Conservation (phyloP, 805 yeast species). For the Kregervanrija pseudodelftensis region DNA sequence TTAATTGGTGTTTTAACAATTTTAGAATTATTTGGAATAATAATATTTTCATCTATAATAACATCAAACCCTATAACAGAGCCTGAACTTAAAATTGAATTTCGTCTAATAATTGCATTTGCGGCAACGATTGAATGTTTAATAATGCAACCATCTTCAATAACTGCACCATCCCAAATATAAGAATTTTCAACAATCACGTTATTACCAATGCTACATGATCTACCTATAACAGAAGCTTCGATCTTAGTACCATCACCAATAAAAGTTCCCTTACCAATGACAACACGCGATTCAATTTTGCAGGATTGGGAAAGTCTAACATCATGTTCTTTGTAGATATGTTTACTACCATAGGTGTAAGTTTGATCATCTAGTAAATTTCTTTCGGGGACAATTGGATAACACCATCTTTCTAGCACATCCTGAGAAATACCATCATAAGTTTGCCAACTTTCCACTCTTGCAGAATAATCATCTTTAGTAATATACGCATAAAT, state of each 20-base stretch:
- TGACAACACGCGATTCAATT: constrained; percentile 71
- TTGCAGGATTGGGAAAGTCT: constrained; percentile 89
- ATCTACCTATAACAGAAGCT: constrained; percentile 77
- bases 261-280: constrained; percentile 70
- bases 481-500: constrained; percentile 81
- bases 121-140: constrained; percentile 67
- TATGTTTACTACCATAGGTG: constrained; percentile 73
- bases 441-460: constrained; percentile 91
- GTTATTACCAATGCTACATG: constrained; percentile 77
- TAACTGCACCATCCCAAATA: constrained; percentile 76
- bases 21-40: constrained; percentile 43
- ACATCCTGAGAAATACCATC: constrained; percentile 88
- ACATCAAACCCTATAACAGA: constrained; percentile 76
- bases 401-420: constrained; percentile 87
- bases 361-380: constrained; percentile 65
- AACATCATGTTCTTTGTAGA: constrained; percentile 85
- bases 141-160: constrained; percentile 58
- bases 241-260: constrained; percentile 66
- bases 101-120: constrained; percentile 45
- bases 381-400: constrained; percentile 83
- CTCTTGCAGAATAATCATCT: constrained; percentile 85
- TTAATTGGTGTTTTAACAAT: constrained; percentile 43
- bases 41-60: constrained; percentile 46
- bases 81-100: constrained; percentile 55
- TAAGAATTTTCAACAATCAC: constrained; percentile 68